Evolutionary conservation across 2,329 filamentous ascomycete genomes (phyloP), one percentile per base, ranked within the genome.

Genomic region (Dothidotthia symphoricarpi): DNA sequence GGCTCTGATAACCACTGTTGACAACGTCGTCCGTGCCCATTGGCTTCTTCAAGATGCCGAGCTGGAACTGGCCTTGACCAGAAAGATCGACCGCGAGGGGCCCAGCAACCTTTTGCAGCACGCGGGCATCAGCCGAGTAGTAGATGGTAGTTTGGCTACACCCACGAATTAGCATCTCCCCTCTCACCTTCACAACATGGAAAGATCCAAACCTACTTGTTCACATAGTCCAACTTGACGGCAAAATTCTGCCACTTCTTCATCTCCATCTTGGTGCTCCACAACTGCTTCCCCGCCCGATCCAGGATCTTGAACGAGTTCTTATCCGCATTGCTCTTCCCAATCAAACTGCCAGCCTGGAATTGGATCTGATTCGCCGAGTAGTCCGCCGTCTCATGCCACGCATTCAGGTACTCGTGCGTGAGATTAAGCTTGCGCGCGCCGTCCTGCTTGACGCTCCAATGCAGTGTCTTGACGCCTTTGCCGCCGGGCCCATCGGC

Each of bases 21-120:
- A 60, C 63, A 4, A 68, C 64, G 34, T 67, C 66, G n/a, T 43
- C 47, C 1, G 55, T 59, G 6, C 75, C 69, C 31, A 75, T 70
- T 5, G 76, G 73, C 69, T 82, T 82, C 73, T 83, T 83, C 41
- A 83, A 66, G 1, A 82, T 57, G 24, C 80, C 80, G 34, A 83
- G 74, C 57, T 83, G 80, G 60, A 74, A 81, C 57, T 82, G 78
- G 15, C 80, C 80, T 37, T 75, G 71, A 4, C 80, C 80, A 27
- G 70, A 69, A 38, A 80, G 68, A 48, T 80, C 70, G 49, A 78
- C 78, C 27, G 62, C 15, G 0, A 75, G 52, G 0, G 72, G 63
- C 13, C 67, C 60, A 1, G 71, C 77, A n/a, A 75, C 73, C 1
- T 66, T 57, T 22, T 69, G 63, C 19, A 83, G 73, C 0, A 72